These are phyloP conservation scores for Garcia nutans DNA, from an alignment of 345 rosid genomes.

Conservation along the genomic window DNA sequence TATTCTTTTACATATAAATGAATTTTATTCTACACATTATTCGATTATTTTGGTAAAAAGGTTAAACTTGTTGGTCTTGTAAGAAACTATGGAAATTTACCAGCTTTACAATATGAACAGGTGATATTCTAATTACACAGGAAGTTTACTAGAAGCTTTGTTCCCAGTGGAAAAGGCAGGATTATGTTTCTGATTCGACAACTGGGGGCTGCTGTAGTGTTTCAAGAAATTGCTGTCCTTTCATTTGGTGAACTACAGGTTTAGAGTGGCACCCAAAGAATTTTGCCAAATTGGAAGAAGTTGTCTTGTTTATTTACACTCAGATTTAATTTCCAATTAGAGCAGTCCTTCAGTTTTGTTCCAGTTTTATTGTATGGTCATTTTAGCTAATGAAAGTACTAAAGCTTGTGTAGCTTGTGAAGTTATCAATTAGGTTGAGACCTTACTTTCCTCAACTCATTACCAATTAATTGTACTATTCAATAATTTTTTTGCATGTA, in stretches of 20 bases:
- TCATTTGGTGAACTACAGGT: neutral
- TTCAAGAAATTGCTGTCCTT: neutral
- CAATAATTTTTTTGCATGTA: no score
- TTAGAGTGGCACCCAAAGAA: neutral
- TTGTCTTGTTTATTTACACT: neutral
- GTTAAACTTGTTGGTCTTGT: neutral
- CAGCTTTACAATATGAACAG: neutral
- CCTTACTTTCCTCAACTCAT: no score
- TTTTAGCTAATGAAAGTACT: no score
- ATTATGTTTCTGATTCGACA: neutral
- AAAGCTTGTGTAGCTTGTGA: no score
- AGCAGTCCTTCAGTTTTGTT: neutral
- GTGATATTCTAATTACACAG: no score
- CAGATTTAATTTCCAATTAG: neutral
- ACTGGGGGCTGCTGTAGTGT: neutral
- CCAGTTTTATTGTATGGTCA: neutral
- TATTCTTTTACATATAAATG: conserved; percentile 22
- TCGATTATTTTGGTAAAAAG: neutral
- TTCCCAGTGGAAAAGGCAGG: no score
- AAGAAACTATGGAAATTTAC: neutral
- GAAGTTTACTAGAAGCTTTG: no score
- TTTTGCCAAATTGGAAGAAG: neutral
- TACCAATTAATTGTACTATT: no score
- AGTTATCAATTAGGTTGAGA: no score
- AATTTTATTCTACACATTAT: neutral